Conservation (phyloP, 2,329 filamentous ascomycete species). For the Colletotrichum orchidophilum region DNA sequence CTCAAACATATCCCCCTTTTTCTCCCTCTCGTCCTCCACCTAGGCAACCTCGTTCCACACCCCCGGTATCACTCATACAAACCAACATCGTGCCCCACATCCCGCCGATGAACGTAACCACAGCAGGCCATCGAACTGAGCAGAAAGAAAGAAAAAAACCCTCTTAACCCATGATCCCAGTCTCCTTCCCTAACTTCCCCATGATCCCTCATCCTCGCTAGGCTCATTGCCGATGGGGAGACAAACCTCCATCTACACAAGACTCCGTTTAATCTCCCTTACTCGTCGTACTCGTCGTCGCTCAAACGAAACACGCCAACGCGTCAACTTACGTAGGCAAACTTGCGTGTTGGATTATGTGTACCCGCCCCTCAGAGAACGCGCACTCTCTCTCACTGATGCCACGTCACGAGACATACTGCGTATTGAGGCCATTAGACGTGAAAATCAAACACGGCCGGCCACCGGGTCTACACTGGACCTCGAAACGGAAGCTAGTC, state of each 20-base stretch:
- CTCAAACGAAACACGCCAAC: slow-evolving; percentile 23
- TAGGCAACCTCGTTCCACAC: neutral
- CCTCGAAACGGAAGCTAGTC: neutral
- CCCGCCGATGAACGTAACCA: slow-evolving; percentile 8
- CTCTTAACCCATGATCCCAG: slow-evolving; percentile 16
- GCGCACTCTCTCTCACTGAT: neutral
- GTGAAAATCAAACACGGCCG: neutral
- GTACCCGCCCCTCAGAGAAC: neutral
- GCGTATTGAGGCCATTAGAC: neutral
- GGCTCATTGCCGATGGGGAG: neutral
- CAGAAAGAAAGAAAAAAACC: neutral
- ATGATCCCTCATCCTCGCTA: neutral
- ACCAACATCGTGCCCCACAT: slow-evolving; percentile 12
- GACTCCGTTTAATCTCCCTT: slow-evolving; percentile 24
- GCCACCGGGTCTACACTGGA: neutral
- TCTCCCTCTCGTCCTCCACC: neutral
- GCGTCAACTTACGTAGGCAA: slow-evolving; percentile 22
- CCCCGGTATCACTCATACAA: neutral
- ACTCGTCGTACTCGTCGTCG: neutral
- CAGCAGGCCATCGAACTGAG: neutral
- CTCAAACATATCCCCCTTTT: slow-evolving; percentile 19
- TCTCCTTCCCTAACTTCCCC: neutral
- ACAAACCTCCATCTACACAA: slow-evolving; percentile 5
- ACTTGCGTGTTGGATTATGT: neutral
- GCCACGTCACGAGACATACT: neutral